These are phyloP conservation scores for Trichoderma atrobrunneum DNA, from an alignment of 2,329 filamentous ascomycete genomes.

Conservation along the genomic window DNA sequence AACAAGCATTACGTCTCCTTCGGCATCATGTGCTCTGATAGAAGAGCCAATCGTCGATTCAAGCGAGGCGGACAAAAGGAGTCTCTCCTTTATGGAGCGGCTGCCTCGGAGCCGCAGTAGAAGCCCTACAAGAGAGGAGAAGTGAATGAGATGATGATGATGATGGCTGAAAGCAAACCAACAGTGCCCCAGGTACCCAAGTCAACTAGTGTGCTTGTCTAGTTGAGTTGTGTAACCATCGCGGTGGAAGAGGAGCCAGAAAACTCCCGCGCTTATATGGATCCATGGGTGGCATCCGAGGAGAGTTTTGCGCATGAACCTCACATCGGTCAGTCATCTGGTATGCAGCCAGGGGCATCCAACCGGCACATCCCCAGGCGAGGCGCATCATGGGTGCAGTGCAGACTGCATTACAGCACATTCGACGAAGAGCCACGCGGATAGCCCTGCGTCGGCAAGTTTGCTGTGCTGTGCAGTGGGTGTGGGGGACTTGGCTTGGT, in stretches of 20 bases:
- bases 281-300: not conserved
- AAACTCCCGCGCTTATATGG: not conserved
- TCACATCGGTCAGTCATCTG: not conserved
- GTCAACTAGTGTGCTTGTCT: not conserved
- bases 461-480: not conserved
- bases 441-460: not conserved
- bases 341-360: not conserved
- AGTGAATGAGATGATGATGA: not conserved
- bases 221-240: not conserved
- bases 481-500: not conserved
- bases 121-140: not conserved
- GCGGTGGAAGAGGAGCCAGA: not conserved
- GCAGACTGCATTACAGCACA: constrained; percentile 18
- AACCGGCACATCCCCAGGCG: not conserved
- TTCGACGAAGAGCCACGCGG: not conserved
- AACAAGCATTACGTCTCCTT: not conserved
- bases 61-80: not conserved
- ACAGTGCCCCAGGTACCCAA: not conserved
- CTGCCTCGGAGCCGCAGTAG: not conserved
- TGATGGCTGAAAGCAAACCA: not conserved
- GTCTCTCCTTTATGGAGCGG: not conserved
- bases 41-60: not conserved
- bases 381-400: constrained; percentile 20
- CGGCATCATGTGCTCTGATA: not conserved
- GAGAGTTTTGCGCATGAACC: not conserved